Percentiles rank a stretch among this genome's conserved stretches.
These are phyloP conservation scores for Penicillium sp. DNA, from an alignment of 2,329 filamentous ascomycete species.

Conservation along the genomic window DNA sequence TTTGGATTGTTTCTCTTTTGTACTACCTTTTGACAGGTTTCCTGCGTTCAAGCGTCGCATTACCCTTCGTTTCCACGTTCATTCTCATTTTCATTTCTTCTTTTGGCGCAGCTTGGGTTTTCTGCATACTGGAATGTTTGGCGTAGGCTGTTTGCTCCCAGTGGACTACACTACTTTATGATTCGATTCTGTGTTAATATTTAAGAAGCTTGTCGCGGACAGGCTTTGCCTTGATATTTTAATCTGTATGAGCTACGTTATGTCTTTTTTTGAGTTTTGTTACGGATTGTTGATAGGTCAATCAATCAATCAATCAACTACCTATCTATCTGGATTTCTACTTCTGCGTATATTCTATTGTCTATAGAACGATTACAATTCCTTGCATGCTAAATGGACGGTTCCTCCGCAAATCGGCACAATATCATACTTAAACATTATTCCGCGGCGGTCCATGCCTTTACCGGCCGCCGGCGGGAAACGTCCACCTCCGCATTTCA, in stretches of 20 bases:
- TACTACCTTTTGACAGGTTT: background rate
- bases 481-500: background rate
- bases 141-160: background rate
- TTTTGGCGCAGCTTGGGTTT: background rate
- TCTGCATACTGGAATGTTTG: constrained; percentile 7
- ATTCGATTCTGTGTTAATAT: constrained; percentile 13
- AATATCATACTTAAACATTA: background rate
- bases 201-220: constrained; percentile 3
- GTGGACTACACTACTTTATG: background rate
- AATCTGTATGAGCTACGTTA: constrained; percentile 3
- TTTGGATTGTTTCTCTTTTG: background rate
- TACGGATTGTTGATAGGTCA: background rate
- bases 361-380: too few relatives aligned
- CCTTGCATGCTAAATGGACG: too few relatives aligned
- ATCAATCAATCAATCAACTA: background rate
- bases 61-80: background rate
- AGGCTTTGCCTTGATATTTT: constrained; percentile 2
- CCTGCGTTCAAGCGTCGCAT: constrained; percentile 13
- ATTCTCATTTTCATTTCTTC: constrained; percentile 2
- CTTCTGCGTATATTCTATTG: too few relatives aligned
- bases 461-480: too few relatives aligned
- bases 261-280: background rate
- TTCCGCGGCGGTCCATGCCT: background rate
- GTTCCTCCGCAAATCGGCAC: constrained; percentile 14
- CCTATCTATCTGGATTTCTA: too few relatives aligned